phyloP scores from a whole-genome alignment of 2,329 filamentous ascomycete species.

The Colletotrichum orbiculare region DNA sequence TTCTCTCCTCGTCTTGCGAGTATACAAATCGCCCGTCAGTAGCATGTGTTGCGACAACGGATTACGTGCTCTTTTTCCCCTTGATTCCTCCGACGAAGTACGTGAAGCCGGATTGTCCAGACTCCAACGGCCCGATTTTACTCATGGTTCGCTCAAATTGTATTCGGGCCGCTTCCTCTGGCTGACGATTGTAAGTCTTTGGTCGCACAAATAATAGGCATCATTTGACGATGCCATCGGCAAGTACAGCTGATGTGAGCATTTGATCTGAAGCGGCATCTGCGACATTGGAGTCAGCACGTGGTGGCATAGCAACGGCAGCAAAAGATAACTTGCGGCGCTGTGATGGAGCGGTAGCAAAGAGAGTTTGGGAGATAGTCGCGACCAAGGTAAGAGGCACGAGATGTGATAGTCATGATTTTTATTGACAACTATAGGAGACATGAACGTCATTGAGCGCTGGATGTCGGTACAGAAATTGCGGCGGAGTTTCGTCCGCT shows the following conservation, averaged over 20 bases:
- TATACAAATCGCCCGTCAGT: not conserved
- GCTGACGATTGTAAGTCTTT: conserved; percentile 40
- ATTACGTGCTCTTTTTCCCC: not conserved
- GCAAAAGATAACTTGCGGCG: too few relatives aligned
- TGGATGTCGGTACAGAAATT: not conserved
- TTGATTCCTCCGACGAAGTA: conserved; percentile 13
- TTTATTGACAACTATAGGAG: conserved; percentile 30
- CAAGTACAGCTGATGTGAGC: conserved; percentile 39
- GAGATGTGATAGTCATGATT: conserved; percentile 15
- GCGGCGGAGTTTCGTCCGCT: conserved; percentile 5
- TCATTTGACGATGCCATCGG: conserved; percentile 52
- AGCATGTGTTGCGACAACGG: conserved; percentile 17
- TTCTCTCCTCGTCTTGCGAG: conserved; percentile 26
- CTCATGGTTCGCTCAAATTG: conserved; percentile 3
- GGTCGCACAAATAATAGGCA: conserved; percentile 49
- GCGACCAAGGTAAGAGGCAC: too few relatives aligned
- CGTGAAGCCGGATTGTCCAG: conserved; percentile 10
- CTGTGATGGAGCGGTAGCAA: too few relatives aligned
- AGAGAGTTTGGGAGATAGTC: too few relatives aligned
- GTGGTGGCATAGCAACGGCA: too few relatives aligned
- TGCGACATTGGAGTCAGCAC: too few relatives aligned
- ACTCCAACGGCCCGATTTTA: conserved; percentile 17
- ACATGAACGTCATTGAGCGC: conserved; percentile 6
- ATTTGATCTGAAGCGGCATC: too few relatives aligned
- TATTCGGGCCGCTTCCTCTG: not conserved